Base-by-base conservation (phyloP, 257 asterid genomes). In the Gentiana macrophylla region DNA sequence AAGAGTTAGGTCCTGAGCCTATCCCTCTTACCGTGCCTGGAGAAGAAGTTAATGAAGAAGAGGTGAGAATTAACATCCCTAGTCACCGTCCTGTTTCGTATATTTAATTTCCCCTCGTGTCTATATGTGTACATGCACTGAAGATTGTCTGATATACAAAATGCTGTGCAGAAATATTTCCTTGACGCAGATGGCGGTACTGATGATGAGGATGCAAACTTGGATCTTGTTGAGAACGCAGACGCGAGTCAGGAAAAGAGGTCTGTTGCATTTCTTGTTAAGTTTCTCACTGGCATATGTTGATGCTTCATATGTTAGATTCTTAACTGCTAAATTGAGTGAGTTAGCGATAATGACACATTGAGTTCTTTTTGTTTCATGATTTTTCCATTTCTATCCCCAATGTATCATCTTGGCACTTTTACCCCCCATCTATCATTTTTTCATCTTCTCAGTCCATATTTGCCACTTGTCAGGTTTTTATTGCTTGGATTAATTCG, bases 1-100 rank as follows among this genome's bases (percentile, higher is more conserved):
- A 75, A 49, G 97, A 85, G 68, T 60, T 85, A 78, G 97, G 93
- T 54, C 97, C 98, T 13, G 82, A 77, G 67, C 98, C 97, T 33
- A 56, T 91, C 63, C 98, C 98, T 55, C 65, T 72, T 56, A 61
- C 73, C 66, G 94, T 80, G 70, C 78, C 82, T 59, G 93, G 92
- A 61, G 94, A 85, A 63, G 80, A 9, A 52, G 63, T 87, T 55
- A 80, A 83, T 67, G 97, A 85, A 71, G 97, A 87, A 67, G 76
- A 81, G 32, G 98, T 81, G 56, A 66, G 89, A 68, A 57, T 60
- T 65, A 24, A 37, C 12, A 57, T 12, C 55, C 24, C 24, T 61
- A 32, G 15, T 49, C 44, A 55, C 59, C 35, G 47, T 47, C 64
- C 66, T 52, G 56, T 62, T 53, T 45, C 63, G 65, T 35, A 36